These are phyloP conservation scores for baker's yeast (Saccharomyces cerevisiae) DNA, from an alignment of 805 yeast species.

Conservation along the genomic window DNA sequence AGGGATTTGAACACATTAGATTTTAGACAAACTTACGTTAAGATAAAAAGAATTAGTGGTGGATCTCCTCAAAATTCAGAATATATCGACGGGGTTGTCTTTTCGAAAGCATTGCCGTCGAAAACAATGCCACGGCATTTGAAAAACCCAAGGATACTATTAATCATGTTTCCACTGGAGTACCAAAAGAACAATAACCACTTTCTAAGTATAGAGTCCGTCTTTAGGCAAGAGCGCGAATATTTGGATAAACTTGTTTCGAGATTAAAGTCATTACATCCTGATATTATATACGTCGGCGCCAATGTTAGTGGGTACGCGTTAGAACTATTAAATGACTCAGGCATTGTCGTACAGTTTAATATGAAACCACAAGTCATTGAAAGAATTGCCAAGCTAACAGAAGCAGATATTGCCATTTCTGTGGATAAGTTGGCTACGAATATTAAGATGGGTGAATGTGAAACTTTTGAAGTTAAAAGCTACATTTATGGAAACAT, in stretches of 20 bases:
- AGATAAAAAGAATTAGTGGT: conserved; percentile 77
- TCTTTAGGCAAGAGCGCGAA: conserved; percentile 80
- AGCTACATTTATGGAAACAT: conserved; percentile 49
- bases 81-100: conserved; percentile 69
- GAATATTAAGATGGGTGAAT: conserved; percentile 63
- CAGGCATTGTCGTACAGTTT: conserved; percentile 73
- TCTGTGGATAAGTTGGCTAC: conserved; percentile 79
- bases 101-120: conserved; percentile 75
- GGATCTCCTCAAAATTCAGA: conserved; percentile 54
- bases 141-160: conserved; percentile 62
- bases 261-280: conserved; percentile 64
- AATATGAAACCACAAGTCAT: conserved; percentile 77
- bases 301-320: conserved; percentile 81
- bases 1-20: conserved; percentile 68
- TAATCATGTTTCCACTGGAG: conserved; percentile 84
- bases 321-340: conserved; percentile 55
- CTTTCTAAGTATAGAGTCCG: conserved; percentile 73
- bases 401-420: conserved; percentile 76
- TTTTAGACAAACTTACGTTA: conserved; percentile 71
- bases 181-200: conserved; percentile 70
- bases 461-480: conserved; percentile 63
- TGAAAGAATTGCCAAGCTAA: conserved; percentile 65
- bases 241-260: conserved; percentile 74
- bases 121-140: conserved; percentile 66
- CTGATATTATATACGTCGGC: conserved; percentile 72